Base-by-base conservation (phyloP, 2,329 filamentous ascomycete genomes). In the Magnaporthiopsis poae region DNA sequence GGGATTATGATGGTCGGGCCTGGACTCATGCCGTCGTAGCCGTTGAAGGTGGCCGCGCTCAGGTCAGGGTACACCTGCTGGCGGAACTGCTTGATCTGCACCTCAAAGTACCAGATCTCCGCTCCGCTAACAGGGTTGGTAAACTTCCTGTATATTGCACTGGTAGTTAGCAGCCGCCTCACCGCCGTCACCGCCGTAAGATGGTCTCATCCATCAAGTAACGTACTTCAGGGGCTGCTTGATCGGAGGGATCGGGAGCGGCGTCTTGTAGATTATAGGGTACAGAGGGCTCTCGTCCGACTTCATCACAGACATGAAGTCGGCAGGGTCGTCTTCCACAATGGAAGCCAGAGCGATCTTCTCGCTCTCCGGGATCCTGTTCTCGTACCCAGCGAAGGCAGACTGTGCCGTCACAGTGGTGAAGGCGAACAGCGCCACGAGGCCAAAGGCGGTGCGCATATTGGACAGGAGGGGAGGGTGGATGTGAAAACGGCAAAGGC, bases 21-120 rank as follows among this genome's bases (percentile, higher is more conserved):
- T 8, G 84, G 83, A 5, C 78, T 76, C 9, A 81, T 79, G 18
- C 84, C 84, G 75, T 86, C 81, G 69, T 86, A 86, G 8, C 84
- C 83, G 29, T 75, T 71, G 9, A 78, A 69, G 7, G 69, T 72
- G 1, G 76, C 70, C 7, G 71, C 68, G 0, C 69, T 61, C 25
- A 77, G 75, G 68, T 74, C 72, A 0, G 77, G 78, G 39, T 76
- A 80, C 2, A 80, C 69, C 65, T 76, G 73, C 67, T 76, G 71
- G 2, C 67, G 70, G 65, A 78, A 77, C 0, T 72, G 68, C 25
- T 70, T 69, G 67, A 77, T 75, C 46, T 74, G 71, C 33, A 77
- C 68, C 63, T 78, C 75, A 60, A 76, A 78, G 70, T 78, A 80
- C 65, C 72, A 70, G 35, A 78, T 76, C 11, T 72, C 67, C 9